Evolutionary conservation across 2,329 filamentous ascomycete genomes (phyloP).

Genomic region (Huntiella moniliformis): DNA sequence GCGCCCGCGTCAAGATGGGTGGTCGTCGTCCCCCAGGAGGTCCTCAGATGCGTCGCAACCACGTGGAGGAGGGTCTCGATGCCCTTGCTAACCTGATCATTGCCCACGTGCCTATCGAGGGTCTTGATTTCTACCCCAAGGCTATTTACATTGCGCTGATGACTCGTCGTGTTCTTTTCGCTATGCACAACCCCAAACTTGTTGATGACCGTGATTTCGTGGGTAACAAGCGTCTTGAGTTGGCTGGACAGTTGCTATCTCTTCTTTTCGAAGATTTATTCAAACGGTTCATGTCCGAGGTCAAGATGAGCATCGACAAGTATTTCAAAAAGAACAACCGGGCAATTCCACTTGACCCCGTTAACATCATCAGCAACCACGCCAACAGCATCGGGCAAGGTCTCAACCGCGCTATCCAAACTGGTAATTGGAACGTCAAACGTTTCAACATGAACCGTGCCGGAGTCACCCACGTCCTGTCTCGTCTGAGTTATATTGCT

Average conservation of each 20-base stretch:
- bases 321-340: slow-evolving; percentile 85
- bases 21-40: slow-evolving; percentile 37
- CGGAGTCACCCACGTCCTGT: slow-evolving; percentile 89
- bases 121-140: slow-evolving; percentile 91
- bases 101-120: slow-evolving; percentile 80
- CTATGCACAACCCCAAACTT: slow-evolving; percentile 68
- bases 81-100: slow-evolving; percentile 84
- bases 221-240: slow-evolving; percentile 86
- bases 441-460: slow-evolving; percentile 98
- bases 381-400: slow-evolving; percentile 77
- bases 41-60: slow-evolving; percentile 48
- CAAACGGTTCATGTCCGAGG: slow-evolving; percentile 77
- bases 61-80: slow-evolving; percentile 81
- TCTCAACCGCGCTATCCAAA: slow-evolving; percentile 90
- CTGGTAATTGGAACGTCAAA: slow-evolving; percentile 94
- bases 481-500: slow-evolving; percentile 86
- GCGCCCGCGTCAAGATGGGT: slow-evolving; percentile 72
- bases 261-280: slow-evolving; percentile 94
- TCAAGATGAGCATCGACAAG: slow-evolving; percentile 90
- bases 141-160: slow-evolving; percentile 93
- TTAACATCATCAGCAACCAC: slow-evolving; percentile 65
- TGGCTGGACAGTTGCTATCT: slow-evolving; percentile 85
- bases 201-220: slow-evolving; percentile 97
- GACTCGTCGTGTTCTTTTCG: slow-evolving; percentile 91
- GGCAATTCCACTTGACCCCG: slow-evolving; percentile 73